These are phyloP conservation scores for Drosera capensis DNA, from an alignment of 148 eudicot species.

Conservation along the genomic window DNA sequence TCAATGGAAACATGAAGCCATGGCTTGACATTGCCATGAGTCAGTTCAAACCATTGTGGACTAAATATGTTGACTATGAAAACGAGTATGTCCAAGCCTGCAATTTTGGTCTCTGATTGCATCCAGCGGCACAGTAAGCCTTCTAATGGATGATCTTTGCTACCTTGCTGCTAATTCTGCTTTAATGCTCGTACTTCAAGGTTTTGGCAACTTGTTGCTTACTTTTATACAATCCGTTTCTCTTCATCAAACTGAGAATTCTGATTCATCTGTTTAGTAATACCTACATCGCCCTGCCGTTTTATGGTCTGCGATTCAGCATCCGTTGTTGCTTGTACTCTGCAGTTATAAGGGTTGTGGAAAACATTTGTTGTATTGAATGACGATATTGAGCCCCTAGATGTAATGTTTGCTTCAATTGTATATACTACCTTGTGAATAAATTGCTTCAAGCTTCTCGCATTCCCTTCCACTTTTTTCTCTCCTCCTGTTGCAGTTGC, in stretches of 20 bases:
- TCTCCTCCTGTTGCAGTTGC: too few relatives aligned
- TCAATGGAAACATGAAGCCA: constrained; percentile 19
- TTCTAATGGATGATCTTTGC: neutral
- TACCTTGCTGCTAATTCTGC: neutral
- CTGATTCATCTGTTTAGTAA: too few relatives aligned
- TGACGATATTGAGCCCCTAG: too few relatives aligned
- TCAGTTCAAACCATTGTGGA: constrained; percentile 49
- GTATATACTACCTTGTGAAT: neutral
- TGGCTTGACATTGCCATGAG: constrained; percentile 21
- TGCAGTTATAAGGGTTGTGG: neutral
- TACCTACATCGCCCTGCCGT: neutral
- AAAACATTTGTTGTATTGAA: too few relatives aligned
- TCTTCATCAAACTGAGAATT: too few relatives aligned
- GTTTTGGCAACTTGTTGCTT: too few relatives aligned
- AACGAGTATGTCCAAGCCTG: constrained; percentile 74
- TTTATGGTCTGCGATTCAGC: too few relatives aligned
- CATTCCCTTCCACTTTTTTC: too few relatives aligned
- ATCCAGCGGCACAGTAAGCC: neutral
- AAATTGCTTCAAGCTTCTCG: too few relatives aligned
- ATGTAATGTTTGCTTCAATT: neutral
- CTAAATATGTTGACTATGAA: constrained; percentile 76
- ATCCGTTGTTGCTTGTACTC: too few relatives aligned
- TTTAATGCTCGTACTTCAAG: too few relatives aligned
- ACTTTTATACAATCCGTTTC: too few relatives aligned
- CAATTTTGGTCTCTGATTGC: constrained; percentile 49